Evolutionary conservation across 208 protist genomes (phyloP).

Genomic region (Tritrichomonas musculus): DNA sequence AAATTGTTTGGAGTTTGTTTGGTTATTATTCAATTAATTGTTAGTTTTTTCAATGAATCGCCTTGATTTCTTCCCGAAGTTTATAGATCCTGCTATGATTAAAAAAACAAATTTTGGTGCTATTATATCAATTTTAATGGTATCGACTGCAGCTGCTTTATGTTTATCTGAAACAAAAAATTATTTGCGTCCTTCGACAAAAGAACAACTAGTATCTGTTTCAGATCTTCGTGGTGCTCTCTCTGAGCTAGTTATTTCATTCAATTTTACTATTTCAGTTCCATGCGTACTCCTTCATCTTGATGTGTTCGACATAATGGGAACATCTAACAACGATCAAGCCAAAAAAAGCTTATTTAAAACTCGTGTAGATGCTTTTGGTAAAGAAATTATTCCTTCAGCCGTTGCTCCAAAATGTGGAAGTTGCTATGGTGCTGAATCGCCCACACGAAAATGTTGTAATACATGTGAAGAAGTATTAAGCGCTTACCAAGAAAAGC

Average conservation of each 20-base stretch:
- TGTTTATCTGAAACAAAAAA: background rate
- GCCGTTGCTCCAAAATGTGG: background rate
- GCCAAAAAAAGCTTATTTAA: background rate
- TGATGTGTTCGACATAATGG: slow-evolving; percentile 2
- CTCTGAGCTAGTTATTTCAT: background rate
- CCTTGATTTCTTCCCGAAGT: slow-evolving; percentile 28
- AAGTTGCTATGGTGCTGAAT: slow-evolving; percentile 32
- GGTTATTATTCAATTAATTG: background rate
- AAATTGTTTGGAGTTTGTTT: background rate
- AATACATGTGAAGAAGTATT: slow-evolving; percentile 33
- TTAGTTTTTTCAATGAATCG: background rate
- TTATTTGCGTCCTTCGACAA: background rate
- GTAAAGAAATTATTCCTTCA: background rate
- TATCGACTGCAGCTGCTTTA: background rate
- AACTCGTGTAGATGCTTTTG: background rate
- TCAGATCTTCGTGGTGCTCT: background rate
- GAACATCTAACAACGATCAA: background rate
- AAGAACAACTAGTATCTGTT: slow-evolving; percentile 26
- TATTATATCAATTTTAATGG: background rate
- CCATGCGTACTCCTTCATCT: slow-evolving; percentile 18
- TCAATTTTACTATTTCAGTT: slow-evolving; percentile 11
- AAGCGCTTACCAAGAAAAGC: background rate
- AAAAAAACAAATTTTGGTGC: slow-evolving; percentile 12
- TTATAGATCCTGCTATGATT: background rate
- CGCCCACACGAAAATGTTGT: slow-evolving; percentile 10